phyloP scores from a whole-genome alignment of 139 green algal genomes.

The Helicosporidium sp. region DNA sequence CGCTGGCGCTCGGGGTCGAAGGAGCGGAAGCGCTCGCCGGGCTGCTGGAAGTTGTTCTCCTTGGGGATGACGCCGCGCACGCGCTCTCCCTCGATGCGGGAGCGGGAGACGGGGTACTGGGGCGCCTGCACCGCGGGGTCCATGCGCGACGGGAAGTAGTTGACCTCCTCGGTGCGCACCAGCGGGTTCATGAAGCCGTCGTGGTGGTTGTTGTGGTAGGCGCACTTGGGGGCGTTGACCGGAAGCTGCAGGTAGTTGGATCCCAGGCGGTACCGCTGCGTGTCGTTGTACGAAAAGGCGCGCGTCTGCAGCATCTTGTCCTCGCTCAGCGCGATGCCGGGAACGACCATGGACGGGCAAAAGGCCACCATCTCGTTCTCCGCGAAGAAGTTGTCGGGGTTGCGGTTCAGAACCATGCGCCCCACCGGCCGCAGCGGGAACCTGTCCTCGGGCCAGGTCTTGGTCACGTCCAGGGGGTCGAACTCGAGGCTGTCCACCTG shows the following conservation, averaged over 20 bases:
- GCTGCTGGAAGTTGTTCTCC: slow-evolving; percentile 86
- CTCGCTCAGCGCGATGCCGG: slow-evolving; percentile 70
- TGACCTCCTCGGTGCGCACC: slow-evolving; percentile 78
- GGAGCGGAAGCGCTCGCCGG: slow-evolving; percentile 48
- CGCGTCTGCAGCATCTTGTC: slow-evolving; percentile 93
- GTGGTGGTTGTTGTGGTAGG: slow-evolving; percentile 90
- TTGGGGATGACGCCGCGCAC: slow-evolving; percentile 65
- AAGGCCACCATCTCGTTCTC: slow-evolving; percentile 75
- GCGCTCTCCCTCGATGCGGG: slow-evolving; percentile 36
- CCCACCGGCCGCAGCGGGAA: slow-evolving; percentile 58
- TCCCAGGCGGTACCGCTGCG: slow-evolving; percentile 76
- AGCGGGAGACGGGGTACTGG: slow-evolving; percentile 31
- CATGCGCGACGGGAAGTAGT: slow-evolving; percentile 88
- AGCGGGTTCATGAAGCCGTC: slow-evolving; percentile 95
- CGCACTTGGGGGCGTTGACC: slow-evolving; percentile 59
- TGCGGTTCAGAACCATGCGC: slow-evolving; percentile 62
- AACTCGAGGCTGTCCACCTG: slow-evolving; percentile 55
- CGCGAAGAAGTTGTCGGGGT: slow-evolving; percentile 75
- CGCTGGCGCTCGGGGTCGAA: slow-evolving; percentile 54
- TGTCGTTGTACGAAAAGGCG: slow-evolving; percentile 58
- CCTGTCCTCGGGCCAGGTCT: slow-evolving; percentile 59
- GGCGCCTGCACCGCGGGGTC: slow-evolving; percentile 66
- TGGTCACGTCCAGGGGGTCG: slow-evolving; percentile 68
- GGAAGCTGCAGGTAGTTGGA: slow-evolving; percentile 89
- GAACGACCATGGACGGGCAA: slow-evolving; percentile 53